phyloP scores from a whole-genome alignment of 192 early-diverging fungal species.

The Lunasporangiospora selenospora region DNA sequence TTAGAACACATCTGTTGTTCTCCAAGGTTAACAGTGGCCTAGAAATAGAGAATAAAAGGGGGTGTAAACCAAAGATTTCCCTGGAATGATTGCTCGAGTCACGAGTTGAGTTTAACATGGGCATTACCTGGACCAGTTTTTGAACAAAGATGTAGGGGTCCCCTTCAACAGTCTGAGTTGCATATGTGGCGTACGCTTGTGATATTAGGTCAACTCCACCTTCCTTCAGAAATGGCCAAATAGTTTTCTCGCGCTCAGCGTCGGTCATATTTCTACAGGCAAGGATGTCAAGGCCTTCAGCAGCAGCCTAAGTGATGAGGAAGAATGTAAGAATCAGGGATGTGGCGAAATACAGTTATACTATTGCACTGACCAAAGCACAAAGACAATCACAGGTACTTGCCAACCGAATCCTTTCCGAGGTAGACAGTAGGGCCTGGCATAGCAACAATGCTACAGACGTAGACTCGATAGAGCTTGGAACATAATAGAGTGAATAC shows the following conservation, averaged over 20 bases:
- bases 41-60: no score
- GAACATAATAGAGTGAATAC: no score
- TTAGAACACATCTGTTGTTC: conserved; percentile 41
- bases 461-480: conserved; percentile 13
- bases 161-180: conserved; percentile 14
- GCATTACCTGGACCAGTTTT: conserved; percentile 31
- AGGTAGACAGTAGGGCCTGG: conserved; percentile 21
- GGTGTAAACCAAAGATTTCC: no score
- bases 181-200: conserved; percentile 24
- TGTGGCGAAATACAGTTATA: not conserved
- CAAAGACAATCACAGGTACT: conserved; percentile 27
- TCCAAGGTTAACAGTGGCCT: conserved; percentile 42
- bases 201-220: conserved; percentile 42
- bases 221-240: conserved; percentile 45
- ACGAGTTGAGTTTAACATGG: not conserved
- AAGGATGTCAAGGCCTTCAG: conserved; percentile 57
- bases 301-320: conserved; percentile 44
- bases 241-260: conserved; percentile 31
- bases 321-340: not conserved
- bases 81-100: no score
- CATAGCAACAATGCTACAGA: conserved; percentile 19
- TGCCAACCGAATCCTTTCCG: conserved; percentile 46
- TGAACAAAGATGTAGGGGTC: conserved; percentile 33
- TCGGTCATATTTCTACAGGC: conserved; percentile 41
- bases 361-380: conserved; percentile 3